Conservation (phyloP, 495 filamentous ascomycete genomes). For the Annulohypoxylon moriforme region DNA sequence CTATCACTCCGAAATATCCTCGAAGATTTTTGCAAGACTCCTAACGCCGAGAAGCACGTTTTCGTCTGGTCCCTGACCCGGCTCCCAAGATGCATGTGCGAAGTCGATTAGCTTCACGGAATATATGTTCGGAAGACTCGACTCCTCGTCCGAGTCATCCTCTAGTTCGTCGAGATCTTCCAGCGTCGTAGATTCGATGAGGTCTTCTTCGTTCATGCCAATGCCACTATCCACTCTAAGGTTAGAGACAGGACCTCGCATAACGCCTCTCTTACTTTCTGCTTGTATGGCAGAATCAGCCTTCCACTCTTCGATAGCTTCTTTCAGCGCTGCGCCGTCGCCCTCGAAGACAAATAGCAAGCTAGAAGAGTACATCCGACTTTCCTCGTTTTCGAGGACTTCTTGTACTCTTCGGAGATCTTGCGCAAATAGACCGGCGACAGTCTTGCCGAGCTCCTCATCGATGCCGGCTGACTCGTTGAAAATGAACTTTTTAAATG, state of each 20-base stretch:
- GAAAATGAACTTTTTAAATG: slow-evolving; percentile 80
- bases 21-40: slow-evolving; percentile 76
- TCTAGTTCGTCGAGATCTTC: slow-evolving; percentile 57
- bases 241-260: slow-evolving; percentile 42
- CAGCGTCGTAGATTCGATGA: slow-evolving; percentile 31
- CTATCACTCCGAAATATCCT: slow-evolving; percentile 63
- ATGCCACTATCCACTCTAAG: slow-evolving; percentile 60
- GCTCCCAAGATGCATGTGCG: slow-evolving; percentile 89
- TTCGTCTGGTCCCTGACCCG: slow-evolving; percentile 87
- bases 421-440: slow-evolving; percentile 71
- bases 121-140: slow-evolving; percentile 76
- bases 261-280: slow-evolving; percentile 48
- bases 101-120: slow-evolving; percentile 94
- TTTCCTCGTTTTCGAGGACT: slow-evolving; percentile 79
- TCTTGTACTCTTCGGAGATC: slow-evolving; percentile 74
- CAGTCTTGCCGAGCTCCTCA: slow-evolving; percentile 61
- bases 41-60: slow-evolving; percentile 82
- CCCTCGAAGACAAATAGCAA: slow-evolving; percentile 94
- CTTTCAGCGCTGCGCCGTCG: slow-evolving; percentile 73
- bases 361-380: slow-evolving; percentile 93
- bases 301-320: slow-evolving; percentile 72
- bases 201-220: slow-evolving; percentile 54
- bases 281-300: slow-evolving; percentile 45
- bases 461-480: slow-evolving; percentile 69
- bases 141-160: slow-evolving; percentile 74